Evolutionary conservation across 169 alveolate genomes (phyloP).

Genomic region (Ichthyophthirius multifiliis): DNA sequence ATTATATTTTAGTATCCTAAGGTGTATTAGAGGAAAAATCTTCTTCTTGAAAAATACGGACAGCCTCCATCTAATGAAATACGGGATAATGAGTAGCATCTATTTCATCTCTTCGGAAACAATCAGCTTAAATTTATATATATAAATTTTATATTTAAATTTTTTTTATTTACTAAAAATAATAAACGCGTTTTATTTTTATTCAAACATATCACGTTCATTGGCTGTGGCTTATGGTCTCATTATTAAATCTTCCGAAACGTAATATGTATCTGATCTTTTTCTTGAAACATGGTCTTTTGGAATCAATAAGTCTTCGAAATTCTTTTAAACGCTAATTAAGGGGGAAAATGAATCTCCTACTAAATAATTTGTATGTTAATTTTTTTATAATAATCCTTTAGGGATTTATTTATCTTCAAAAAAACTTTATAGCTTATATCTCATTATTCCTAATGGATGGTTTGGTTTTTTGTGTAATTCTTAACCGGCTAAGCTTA

Average conservation of each 20-base stretch:
- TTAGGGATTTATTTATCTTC: constrained; percentile 18
- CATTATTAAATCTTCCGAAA: constrained; percentile 54
- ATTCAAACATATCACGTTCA: constrained; percentile 77
- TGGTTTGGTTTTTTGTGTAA: constrained; percentile 48
- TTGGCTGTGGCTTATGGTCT: constrained; percentile 92
- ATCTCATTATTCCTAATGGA: constrained; percentile 48
- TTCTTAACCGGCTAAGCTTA: constrained; percentile 21
- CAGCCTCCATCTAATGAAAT: constrained; percentile 73
- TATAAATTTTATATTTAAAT: background rate
- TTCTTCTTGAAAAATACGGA: constrained; percentile 3
- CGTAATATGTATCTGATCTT: constrained; percentile 86
- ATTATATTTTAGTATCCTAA: constrained; percentile 34
- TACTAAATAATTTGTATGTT: constrained; percentile 9
- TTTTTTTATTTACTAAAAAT: constrained; percentile 70
- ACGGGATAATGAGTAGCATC: constrained; percentile 94
- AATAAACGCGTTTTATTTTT: constrained; percentile 76
- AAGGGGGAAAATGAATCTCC: constrained; percentile 56
- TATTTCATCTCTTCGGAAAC: constrained; percentile 90
- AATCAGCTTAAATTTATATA: constrained; percentile 48
- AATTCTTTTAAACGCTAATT: constrained; percentile 73
- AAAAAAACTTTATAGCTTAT: constrained; percentile 47
- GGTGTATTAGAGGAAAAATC: constrained; percentile 34
- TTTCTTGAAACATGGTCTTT: constrained; percentile 85
- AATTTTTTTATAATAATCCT: constrained; percentile 22
- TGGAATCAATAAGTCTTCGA: constrained; percentile 89